Evolutionary conservation across 2,329 filamentous ascomycete genomes (phyloP).

Genomic region (Neonectria magnoliae): DNA sequence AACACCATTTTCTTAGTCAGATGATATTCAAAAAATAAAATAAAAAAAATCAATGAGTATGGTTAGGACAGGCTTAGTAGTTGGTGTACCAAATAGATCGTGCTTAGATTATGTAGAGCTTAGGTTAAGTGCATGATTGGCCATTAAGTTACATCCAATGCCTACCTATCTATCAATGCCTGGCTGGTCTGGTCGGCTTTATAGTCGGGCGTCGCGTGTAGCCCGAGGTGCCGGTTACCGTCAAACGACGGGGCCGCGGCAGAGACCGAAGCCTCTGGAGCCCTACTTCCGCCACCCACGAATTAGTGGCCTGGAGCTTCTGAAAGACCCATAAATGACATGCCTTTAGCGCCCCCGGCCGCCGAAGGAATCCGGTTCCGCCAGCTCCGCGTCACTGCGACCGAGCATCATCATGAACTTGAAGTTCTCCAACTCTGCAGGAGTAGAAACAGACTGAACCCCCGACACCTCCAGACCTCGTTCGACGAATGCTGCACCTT

Average conservation of each 20-base stretch:
- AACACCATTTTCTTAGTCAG: too few relatives aligned
- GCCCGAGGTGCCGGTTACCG: neutral
- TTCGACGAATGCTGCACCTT: neutral
- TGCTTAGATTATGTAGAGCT: too few relatives aligned
- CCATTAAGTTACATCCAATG: too few relatives aligned
- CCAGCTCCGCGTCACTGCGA: neutral
- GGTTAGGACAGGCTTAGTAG: too few relatives aligned
- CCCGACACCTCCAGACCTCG: neutral
- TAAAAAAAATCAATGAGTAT: too few relatives aligned
- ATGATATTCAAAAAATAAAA: too few relatives aligned
- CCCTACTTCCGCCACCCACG: neutral
- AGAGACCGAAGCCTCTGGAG: neutral
- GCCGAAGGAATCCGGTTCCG: constrained; percentile 1
- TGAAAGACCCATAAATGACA: neutral
- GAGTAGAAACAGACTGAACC: neutral
- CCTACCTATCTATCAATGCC: too few relatives aligned
- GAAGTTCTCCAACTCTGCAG: neutral
- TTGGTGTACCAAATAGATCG: too few relatives aligned
- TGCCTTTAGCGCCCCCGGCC: neutral
- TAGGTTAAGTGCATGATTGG: too few relatives aligned
- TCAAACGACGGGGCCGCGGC: neutral
- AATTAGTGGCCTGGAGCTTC: neutral
- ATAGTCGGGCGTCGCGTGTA: neutral
- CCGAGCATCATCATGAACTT: neutral
- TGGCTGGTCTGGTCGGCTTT: neutral